A percentile compares a stretch with the other conserved stretches of the same genome.
Evolutionary conservation across 2,329 filamentous ascomycete genomes (phyloP).

Genomic region (Leptographium wingfieldii): DNA sequence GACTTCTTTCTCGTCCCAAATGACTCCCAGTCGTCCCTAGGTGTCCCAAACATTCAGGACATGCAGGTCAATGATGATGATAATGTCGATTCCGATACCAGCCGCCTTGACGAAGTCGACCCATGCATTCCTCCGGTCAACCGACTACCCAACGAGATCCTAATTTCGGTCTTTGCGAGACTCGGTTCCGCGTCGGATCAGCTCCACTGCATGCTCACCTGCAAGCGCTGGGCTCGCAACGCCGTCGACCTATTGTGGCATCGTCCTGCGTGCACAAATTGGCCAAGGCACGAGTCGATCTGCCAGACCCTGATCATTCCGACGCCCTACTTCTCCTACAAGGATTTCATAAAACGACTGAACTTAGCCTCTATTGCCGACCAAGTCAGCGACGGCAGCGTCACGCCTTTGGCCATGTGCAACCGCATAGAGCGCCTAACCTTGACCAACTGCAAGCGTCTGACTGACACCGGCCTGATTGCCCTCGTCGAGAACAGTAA

Average conservation of each 20-base stretch:
- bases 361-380: conserved; percentile 72
- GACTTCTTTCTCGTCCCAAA: conserved; percentile 85
- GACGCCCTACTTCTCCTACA: conserved; percentile 77
- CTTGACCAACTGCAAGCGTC: conserved; percentile 71
- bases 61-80: conserved; percentile 53
- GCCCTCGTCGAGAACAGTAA: conserved; percentile 67
- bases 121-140: conserved; percentile 67
- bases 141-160: conserved; percentile 81
- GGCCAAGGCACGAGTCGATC: conserved; percentile 68
- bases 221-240: conserved; percentile 83
- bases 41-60: conserved; percentile 64
- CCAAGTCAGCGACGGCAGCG: conserved; percentile 75
- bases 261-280: conserved; percentile 78
- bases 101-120: not conserved
- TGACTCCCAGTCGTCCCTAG: conserved; percentile 86
- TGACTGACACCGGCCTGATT: conserved; percentile 75
- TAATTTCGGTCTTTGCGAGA: conserved; percentile 85
- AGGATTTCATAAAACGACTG: conserved; percentile 79
- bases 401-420: conserved; percentile 70
- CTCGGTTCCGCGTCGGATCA: conserved; percentile 65
- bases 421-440: conserved; percentile 87
- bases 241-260: conserved; percentile 92
- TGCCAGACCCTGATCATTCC: conserved; percentile 61
- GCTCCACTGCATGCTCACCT: conserved; percentile 85
- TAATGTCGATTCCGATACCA: conserved; percentile 19